Base-by-base conservation (phyloP, 192 early-diverging fungal genomes). In the Piromyces finnis region DNA sequence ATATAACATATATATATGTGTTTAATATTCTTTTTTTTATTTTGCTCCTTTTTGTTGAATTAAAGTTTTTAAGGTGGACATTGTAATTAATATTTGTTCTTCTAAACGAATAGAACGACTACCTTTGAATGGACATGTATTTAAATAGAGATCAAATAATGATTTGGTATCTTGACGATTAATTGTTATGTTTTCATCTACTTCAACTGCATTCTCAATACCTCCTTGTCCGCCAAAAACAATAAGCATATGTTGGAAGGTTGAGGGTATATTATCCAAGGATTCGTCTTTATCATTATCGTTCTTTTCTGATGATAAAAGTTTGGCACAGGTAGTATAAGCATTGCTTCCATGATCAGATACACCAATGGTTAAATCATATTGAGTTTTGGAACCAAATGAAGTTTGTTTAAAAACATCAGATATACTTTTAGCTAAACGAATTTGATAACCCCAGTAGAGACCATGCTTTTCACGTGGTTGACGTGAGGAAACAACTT, bases 151-250 rank as follows among this genome's bases (percentile, higher is more conserved):
- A 77, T 91, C 88, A 85, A 93, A 93, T 81, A 93, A 81, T 13
- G 87, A 86, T 77, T 85, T 82, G 22, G 90, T 83, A 68, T 92
- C 91, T 27, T 90, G 88, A 14, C 85, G 86, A 28, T 81, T 83
- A 35, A 86, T 85, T 36, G 85, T 87, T 29, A 91, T 79, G 78
- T 88, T 86, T 77, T 91, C 86, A 78, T 90, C 91, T 0, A 87
- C 84, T 36, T 93, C 92, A 12, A 92, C 85, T 7, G 89, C 90
- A 14, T 87, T 84, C 77, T 93, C 89, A 28, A 91, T 81, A 15
- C 91, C 92, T n/a, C 84, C 87, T 17, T 90, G 85, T 16, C 91
- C 92, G 59, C 92, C 92, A 87, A 93, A 92, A 28, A 90, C 88
- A 29, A 93, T 81, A 68, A 93, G 79, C 17, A 91, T 78, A 82